Evolutionary conservation across 805 yeast species (phyloP).

Genomic region (Teunomyces lycoperdinae): DNA sequence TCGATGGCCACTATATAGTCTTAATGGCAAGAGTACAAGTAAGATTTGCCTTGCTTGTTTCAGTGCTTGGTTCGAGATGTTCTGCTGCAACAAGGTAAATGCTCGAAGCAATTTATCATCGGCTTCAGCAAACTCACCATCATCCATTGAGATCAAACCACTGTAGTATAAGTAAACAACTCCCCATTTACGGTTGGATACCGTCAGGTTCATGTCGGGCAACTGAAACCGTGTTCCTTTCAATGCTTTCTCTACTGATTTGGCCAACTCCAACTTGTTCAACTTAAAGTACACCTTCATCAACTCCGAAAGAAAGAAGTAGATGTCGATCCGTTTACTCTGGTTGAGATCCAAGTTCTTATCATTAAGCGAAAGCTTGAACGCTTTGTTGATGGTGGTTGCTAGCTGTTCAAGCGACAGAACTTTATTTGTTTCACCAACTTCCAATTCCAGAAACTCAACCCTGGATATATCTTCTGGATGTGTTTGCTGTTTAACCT

Average conservation of each 20-base stretch:
- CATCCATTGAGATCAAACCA: conserved; percentile 65
- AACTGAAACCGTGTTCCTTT: conserved; percentile 50
- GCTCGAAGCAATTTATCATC: conserved; percentile 54
- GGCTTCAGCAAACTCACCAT: conserved; percentile 54
- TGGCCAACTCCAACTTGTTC: conserved; percentile 68
- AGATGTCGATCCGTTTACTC: conserved; percentile 63
- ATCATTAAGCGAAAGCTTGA: conserved; percentile 77
- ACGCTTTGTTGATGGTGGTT: conserved; percentile 64
- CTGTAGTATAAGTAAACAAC: conserved; percentile 66
- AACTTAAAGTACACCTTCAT: conserved; percentile 67
- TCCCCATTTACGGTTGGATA: conserved; percentile 45
- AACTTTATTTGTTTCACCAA: conserved; percentile 10
- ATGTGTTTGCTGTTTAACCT: conserved; percentile 29
- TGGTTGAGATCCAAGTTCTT: conserved; percentile 48
- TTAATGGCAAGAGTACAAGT: conserved; percentile 61
- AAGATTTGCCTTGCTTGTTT: conserved; percentile 48
- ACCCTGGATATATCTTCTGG: conserved; percentile 18
- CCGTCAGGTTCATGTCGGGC: conserved; percentile 46
- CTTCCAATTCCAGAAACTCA: conserved; percentile 18
- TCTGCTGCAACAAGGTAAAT: conserved; percentile 23
- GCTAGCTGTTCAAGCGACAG: conserved; percentile 52
- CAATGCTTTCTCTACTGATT: conserved; percentile 69
- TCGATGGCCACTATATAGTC: conserved; percentile 52
- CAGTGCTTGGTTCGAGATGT: conserved; percentile 18
- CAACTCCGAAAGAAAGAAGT: conserved; percentile 66